A percentile compares a stretch with the other conserved stretches of the same genome.
These are phyloP conservation scores for Spinacia oleracea DNA, from an alignment of 179 eudicot genomes.

Conservation along the genomic window DNA sequence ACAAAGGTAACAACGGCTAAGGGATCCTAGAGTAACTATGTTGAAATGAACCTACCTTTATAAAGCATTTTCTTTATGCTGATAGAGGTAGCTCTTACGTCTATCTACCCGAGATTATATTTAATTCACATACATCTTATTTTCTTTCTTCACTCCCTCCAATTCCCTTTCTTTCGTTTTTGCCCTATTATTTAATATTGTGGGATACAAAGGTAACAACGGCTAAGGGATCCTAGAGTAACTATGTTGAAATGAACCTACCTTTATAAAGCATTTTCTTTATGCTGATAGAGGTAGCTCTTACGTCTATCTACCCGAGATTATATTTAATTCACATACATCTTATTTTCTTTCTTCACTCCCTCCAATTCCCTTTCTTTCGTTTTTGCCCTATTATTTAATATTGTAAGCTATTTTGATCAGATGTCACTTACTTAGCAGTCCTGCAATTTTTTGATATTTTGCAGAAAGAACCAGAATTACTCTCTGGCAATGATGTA, in stretches of 20 bases:
- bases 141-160: not conserved
- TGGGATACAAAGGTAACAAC: too few relatives aligned
- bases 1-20: too few relatives aligned
- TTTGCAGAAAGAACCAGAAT: constrained; percentile 90
- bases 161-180: not conserved
- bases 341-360: not conserved
- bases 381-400: not conserved
- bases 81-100: not conserved
- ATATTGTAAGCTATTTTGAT: constrained; percentile 2
- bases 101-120: not conserved
- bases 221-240: too few relatives aligned
- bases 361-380: not conserved
- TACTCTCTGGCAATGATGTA: constrained; percentile 89
- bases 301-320: not conserved
- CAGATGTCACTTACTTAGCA: not conserved
- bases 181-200: not conserved
- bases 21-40: not conserved
- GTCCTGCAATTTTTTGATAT: constrained; percentile 2
- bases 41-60: not conserved
- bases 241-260: not conserved
- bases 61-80: not conserved
- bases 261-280: not conserved
- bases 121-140: not conserved
- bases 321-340: not conserved
- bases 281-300: not conserved